Evolutionary conservation across 2,329 filamentous ascomycete species (phyloP).

Genomic region (Pseudogymnoascus pannorum): DNA sequence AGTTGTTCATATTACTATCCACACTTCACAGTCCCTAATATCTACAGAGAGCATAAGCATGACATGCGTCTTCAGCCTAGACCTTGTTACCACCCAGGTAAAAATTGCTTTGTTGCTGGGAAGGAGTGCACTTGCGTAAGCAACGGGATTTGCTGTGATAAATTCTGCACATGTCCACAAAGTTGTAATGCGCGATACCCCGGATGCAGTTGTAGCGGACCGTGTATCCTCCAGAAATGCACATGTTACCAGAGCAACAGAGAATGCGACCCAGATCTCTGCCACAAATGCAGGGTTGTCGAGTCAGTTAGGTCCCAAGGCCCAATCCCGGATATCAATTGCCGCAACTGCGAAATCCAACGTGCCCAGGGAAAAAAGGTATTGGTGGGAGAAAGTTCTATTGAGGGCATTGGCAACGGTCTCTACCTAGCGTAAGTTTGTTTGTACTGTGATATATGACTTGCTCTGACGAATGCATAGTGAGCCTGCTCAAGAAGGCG

Average conservation of each 20-base stretch:
- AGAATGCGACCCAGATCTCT: slow-evolving; percentile 75
- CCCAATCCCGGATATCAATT: slow-evolving; percentile 32
- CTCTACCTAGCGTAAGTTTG: slow-evolving; percentile 62
- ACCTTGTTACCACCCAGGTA: background rate
- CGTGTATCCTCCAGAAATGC: slow-evolving; percentile 54
- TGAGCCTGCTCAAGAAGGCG: slow-evolving; percentile 38
- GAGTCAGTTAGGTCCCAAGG: background rate
- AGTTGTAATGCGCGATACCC: background rate
- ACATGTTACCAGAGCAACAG: slow-evolving; percentile 65
- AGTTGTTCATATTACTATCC: background rate
- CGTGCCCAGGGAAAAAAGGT: slow-evolving; percentile 58
- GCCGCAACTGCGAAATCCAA: slow-evolving; percentile 67
- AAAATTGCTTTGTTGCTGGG: background rate
- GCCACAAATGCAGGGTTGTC: slow-evolving; percentile 26
- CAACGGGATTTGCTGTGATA: background rate
- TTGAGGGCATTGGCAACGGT: slow-evolving; percentile 64
- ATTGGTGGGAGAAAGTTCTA: slow-evolving; percentile 61
- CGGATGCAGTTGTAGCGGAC: background rate
- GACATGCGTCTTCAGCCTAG: background rate
- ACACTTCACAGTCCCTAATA: background rate
- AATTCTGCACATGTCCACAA: background rate
- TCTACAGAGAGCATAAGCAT: background rate
- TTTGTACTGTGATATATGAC: background rate
- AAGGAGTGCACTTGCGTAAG: background rate
- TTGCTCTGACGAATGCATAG: slow-evolving; percentile 33